A percentile compares a stretch with the other conserved stretches of the same genome.
Evolutionary conservation across 169 alveolate genomes (phyloP).

Genomic region (Theileria equi): DNA sequence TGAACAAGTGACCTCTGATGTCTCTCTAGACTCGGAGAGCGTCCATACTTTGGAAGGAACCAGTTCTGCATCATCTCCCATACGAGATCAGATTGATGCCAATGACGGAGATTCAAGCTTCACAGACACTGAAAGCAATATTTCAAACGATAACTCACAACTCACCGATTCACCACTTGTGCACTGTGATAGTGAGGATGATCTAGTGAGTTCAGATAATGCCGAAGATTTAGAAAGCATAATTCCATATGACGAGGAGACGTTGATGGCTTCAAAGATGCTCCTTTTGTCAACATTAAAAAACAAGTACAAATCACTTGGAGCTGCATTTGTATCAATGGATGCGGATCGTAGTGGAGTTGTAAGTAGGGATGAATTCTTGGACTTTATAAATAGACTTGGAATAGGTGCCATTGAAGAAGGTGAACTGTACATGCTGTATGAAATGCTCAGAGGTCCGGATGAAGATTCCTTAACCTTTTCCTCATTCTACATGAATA

Average conservation of each 20-base stretch:
- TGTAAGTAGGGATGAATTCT: slow-evolving; percentile 37
- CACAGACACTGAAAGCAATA: neutral
- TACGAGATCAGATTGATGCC: too few species aligned
- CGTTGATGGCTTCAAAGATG: slow-evolving; percentile 18
- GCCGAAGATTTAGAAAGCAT: slow-evolving; percentile 12
- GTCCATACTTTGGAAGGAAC: too few species aligned
- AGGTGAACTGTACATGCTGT: slow-evolving; percentile 20
- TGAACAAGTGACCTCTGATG: too few species aligned
- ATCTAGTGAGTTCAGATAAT: neutral
- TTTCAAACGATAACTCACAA: neutral
- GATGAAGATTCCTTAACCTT: slow-evolving; percentile 39
- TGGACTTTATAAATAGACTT: slow-evolving; percentile 18
- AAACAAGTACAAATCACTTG: slow-evolving; percentile 45
- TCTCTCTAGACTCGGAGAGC: too few species aligned
- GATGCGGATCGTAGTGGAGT: slow-evolving; percentile 43
- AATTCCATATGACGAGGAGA: slow-evolving; percentile 25
- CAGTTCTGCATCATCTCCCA: too few species aligned
- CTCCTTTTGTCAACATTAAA: slow-evolving; percentile 39
- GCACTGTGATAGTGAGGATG: slow-evolving; percentile 11
- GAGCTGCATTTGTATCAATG: slow-evolving; percentile 46
- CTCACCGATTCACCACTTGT: too few species aligned
- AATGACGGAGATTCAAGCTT: too few species aligned
- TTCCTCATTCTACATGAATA: slow-evolving; percentile 36
- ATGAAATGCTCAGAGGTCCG: slow-evolving; percentile 38
- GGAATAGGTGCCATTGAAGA: slow-evolving; percentile 48